phyloP scores from a whole-genome alignment of 148 eudicot species.

The Rhododendron henanense region DNA sequence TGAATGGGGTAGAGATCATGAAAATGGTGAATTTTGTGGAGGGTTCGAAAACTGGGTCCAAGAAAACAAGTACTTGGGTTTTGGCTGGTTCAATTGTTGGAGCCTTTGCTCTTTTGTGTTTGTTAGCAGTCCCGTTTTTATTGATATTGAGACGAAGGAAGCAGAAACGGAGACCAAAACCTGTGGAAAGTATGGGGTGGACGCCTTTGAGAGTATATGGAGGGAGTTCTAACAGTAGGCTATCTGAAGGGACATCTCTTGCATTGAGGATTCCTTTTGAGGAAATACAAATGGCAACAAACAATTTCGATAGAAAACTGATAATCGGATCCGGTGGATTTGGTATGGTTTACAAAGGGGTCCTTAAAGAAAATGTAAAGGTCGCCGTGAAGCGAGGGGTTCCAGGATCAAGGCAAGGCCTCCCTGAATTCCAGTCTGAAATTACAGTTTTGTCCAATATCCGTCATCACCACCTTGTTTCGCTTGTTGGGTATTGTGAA shows the following conservation, averaged over 20 bases:
- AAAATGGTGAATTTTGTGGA: constrained; percentile 50
- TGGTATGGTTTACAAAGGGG: constrained; percentile 86
- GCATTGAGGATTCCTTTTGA: constrained; percentile 67
- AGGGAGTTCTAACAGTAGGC: constrained; percentile 56
- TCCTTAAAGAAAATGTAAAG: constrained; percentile 51
- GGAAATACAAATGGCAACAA: constrained; percentile 73
- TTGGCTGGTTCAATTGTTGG: constrained; percentile 53
- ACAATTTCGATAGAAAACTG: constrained; percentile 65
- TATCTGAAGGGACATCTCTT: constrained; percentile 46
- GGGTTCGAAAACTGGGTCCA: constrained; percentile 6
- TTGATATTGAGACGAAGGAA: constrained; percentile 34
- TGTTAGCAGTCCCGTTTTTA: constrained; percentile 30
- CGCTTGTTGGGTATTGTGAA: constrained; percentile 90
- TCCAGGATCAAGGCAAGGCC: constrained; percentile 92
- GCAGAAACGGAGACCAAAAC: constrained; percentile 44
- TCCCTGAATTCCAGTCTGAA: constrained; percentile 90
- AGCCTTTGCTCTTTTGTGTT: constrained; percentile 34
- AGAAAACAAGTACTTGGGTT: constrained; percentile 35
- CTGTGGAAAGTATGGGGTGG: constrained; percentile 72
- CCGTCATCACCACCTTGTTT: constrained; percentile 83
- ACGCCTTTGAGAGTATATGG: constrained; percentile 45
- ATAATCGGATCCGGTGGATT: constrained; percentile 88
- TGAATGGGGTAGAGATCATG: constrained; percentile 96
- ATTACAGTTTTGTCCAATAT: constrained; percentile 78
- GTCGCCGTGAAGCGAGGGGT: constrained; percentile 89